phyloP scores from a whole-genome alignment of 495 filamentous ascomycete genomes.

The Daldinia vernicosa region DNA sequence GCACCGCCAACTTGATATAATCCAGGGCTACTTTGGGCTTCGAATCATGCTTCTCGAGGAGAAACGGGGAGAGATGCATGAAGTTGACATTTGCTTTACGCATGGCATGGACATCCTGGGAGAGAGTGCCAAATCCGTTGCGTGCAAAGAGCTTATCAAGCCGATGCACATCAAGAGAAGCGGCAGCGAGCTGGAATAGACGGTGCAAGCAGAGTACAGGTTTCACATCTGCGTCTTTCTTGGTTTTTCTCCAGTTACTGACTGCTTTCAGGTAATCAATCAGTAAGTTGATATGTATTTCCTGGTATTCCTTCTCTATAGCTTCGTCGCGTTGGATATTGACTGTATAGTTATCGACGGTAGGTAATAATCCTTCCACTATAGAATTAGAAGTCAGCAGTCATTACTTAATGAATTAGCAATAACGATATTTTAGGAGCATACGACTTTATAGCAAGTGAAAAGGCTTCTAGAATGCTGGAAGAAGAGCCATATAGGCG shows the following conservation, averaged over 20 bases:
- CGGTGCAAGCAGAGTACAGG: neutral
- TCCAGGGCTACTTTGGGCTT: conserved; percentile 24
- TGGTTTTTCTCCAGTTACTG: conserved; percentile 5
- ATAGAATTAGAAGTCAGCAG: neutral
- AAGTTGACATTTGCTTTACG: conserved; percentile 29
- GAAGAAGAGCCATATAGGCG: neutral
- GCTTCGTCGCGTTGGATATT: conserved; percentile 29
- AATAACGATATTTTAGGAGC: neutral
- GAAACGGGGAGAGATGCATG: conserved; percentile 24
- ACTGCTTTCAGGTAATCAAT: conserved; percentile 29
- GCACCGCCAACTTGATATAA: conserved; percentile 35
- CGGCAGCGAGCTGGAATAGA: conserved; percentile 34
- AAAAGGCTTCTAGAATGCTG: too few relatives aligned
- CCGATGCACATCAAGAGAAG: conserved; percentile 35
- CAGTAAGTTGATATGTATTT: conserved; percentile 27
- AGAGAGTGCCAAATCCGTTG: conserved; percentile 24
- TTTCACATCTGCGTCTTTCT: neutral
- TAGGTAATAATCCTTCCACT: conserved; percentile 42
- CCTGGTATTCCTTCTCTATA: conserved; percentile 26
- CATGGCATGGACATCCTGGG: conserved; percentile 25
- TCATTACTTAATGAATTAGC: neutral
- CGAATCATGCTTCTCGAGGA: neutral
- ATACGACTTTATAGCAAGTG: neutral
- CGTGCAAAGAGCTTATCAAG: conserved; percentile 19
- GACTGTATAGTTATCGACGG: conserved; percentile 39